These are phyloP conservation scores for Erysimum cheiranthoides DNA, from an alignment of 345 rosid species.

Conservation along the genomic window DNA sequence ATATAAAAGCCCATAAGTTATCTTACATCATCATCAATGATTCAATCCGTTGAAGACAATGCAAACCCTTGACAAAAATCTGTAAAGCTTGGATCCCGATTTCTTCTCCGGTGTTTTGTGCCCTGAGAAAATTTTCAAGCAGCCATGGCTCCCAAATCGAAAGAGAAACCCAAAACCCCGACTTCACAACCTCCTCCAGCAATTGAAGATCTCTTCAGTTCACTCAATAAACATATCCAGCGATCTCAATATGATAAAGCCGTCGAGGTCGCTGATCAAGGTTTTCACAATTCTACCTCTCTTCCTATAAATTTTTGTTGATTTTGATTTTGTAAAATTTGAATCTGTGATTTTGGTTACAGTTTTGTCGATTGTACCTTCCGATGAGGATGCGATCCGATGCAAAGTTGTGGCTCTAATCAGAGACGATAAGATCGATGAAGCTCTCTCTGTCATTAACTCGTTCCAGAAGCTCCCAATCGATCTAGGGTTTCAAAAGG, in stretches of 20 bases:
- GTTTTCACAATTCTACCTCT: slow-evolving; percentile 37
- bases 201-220: slow-evolving; percentile 85
- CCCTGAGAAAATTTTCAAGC: no score
- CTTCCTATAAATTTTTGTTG: neutral
- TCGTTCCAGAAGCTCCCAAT: slow-evolving; percentile 51
- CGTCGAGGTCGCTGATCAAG: slow-evolving; percentile 79
- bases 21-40: neutral
- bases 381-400: slow-evolving; percentile 85
- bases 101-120: slow-evolving; percentile 16
- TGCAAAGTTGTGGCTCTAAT: slow-evolving; percentile 88
- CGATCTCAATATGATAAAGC: slow-evolving; percentile 65
- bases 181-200: slow-evolving; percentile 65
- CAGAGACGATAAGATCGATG: slow-evolving; percentile 68
- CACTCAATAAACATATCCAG: slow-evolving; percentile 65
- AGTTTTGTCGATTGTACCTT: slow-evolving; percentile 74
- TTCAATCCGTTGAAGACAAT: neutral
- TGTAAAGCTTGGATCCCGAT: slow-evolving; percentile 25
- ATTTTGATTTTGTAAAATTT: neutral
- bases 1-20: slow-evolving; percentile 12
- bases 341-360: slow-evolving; percentile 10
- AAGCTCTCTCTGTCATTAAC: slow-evolving; percentile 67
- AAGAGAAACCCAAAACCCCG: slow-evolving; percentile 60
- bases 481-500: slow-evolving; percentile 78
- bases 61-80: slow-evolving; percentile 32
- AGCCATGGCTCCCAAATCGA: slow-evolving; percentile 83